phyloP scores from a whole-genome alignment of 2,329 filamentous ascomycete genomes.

The Phialophora expanda region DNA sequence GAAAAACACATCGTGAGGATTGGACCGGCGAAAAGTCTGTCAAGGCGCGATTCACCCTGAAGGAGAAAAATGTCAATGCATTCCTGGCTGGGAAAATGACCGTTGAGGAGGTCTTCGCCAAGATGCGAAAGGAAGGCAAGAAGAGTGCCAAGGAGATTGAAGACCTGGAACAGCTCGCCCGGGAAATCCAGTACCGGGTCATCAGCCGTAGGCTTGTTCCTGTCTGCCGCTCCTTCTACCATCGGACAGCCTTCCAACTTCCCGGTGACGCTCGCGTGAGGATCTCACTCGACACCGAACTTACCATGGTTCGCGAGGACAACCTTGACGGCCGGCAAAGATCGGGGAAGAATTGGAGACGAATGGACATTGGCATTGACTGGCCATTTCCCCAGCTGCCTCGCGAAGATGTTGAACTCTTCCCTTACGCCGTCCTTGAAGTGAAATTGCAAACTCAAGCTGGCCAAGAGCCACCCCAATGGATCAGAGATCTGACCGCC shows the following conservation, averaged over 20 bases:
- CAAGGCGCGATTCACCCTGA: slow-evolving; percentile 91
- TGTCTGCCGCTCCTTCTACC: slow-evolving; percentile 95
- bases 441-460: slow-evolving; percentile 97
- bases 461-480: slow-evolving; percentile 92
- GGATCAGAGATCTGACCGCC: slow-evolving; percentile 90
- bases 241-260: slow-evolving; percentile 96
- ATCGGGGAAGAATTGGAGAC: slow-evolving; percentile 87
- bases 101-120: slow-evolving; percentile 90
- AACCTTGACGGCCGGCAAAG: slow-evolving; percentile 81
- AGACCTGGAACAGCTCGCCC: slow-evolving; percentile 83
- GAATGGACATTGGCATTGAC: slow-evolving; percentile 97
- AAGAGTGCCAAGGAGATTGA: slow-evolving; percentile 90
- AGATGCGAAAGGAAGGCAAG: slow-evolving; percentile 92
- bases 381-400: slow-evolving; percentile 91
- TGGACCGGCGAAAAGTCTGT: slow-evolving; percentile 99
- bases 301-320: slow-evolving; percentile 94
- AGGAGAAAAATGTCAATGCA: slow-evolving; percentile 96
- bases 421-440: slow-evolving; percentile 94
- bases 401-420: slow-evolving; percentile 81
- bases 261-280: slow-evolving; percentile 94
- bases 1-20: slow-evolving; percentile 97
- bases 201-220: slow-evolving; percentile 85
- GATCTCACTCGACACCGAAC: slow-evolving; percentile 93
- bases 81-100: slow-evolving; percentile 85
- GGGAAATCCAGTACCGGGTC: slow-evolving; percentile 91